These are phyloP conservation scores for Apiotrichum veenhuisii DNA, from an alignment of 1,284 basidiomycete species.

Conservation along the genomic window DNA sequence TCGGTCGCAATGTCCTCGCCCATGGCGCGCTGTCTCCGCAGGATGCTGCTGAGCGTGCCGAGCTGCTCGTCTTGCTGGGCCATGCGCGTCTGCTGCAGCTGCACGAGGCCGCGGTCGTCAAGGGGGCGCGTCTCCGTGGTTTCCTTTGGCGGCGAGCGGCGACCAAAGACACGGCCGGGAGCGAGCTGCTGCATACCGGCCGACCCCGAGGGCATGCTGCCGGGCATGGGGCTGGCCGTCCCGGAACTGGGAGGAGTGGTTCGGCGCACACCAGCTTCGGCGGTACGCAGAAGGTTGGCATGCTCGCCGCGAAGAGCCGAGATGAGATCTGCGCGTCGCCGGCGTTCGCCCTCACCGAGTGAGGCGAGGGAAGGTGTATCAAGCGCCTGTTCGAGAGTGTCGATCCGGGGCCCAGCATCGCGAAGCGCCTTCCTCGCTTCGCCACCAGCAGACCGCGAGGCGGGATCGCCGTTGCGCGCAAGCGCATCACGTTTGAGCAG, in stretches of 20 bases:
- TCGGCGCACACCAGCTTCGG: constrained; percentile 40
- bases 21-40: constrained; percentile 79
- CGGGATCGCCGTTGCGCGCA: constrained; percentile 66
- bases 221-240: not conserved
- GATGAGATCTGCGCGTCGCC: constrained; percentile 76
- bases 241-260: constrained; percentile 1
- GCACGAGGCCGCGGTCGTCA: constrained; percentile 73
- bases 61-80: constrained; percentile 79
- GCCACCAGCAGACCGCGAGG: constrained; percentile 73
- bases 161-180: constrained; percentile 66
- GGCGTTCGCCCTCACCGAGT: constrained; percentile 76
- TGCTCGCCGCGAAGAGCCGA: constrained; percentile 70
- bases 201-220: not conserved
- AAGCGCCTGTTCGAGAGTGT: constrained; percentile 66
- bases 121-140: constrained; percentile 80
- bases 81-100: constrained; percentile 75
- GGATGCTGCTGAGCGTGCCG: constrained; percentile 69
- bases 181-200: constrained; percentile 24
- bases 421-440: constrained; percentile 79
- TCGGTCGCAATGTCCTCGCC: constrained; percentile 84
- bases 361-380: constrained; percentile 52
- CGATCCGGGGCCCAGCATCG: constrained; percentile 65
- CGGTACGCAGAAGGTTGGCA: constrained; percentile 52
- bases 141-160: constrained; percentile 61
- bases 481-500: constrained; percentile 82